phyloP scores from a whole-genome alignment of 805 yeast species.

The Yarrowia sp. region DNA sequence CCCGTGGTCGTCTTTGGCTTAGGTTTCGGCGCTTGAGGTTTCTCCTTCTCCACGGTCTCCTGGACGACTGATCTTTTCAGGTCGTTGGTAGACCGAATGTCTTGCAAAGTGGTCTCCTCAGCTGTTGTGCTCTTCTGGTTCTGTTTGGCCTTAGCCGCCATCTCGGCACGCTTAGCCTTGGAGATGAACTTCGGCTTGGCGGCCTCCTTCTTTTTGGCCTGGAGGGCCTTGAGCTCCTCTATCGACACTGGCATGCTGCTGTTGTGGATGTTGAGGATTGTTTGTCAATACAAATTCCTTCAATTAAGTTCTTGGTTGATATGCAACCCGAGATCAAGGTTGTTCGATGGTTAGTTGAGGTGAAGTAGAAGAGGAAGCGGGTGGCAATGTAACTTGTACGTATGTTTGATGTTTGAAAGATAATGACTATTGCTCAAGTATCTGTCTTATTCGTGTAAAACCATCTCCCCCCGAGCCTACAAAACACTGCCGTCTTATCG shows the following conservation, averaged over 20 bases:
- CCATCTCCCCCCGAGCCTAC: too few species aligned
- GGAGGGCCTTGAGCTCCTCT: conserved; percentile 36
- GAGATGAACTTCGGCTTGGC: conserved; percentile 47
- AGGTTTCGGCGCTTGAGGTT: neutral
- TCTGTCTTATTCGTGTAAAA: too few species aligned
- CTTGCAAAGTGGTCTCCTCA: neutral
- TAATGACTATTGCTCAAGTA: too few species aligned
- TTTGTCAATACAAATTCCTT: too few species aligned
- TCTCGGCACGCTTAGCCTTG: conserved; percentile 36
- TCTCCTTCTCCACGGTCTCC: neutral
- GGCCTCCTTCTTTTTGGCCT: conserved; percentile 30
- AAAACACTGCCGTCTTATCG: too few species aligned
- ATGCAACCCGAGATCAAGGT: conserved; percentile 8
- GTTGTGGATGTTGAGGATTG: neutral
- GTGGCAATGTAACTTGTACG: too few species aligned
- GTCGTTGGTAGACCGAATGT: neutral
- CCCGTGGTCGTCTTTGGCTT: conserved; percentile 16
- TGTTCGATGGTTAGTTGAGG: neutral
- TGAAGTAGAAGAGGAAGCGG: neutral
- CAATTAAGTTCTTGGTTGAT: neutral
- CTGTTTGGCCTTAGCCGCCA: conserved; percentile 2
- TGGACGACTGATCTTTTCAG: conserved; percentile 14
- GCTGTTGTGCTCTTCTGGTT: neutral
- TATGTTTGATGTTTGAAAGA: too few species aligned
- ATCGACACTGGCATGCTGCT: conserved; percentile 35